Conservation (phyloP, 2,329 filamentous ascomycete genomes). For the Phaeoacremonium minimum region DNA sequence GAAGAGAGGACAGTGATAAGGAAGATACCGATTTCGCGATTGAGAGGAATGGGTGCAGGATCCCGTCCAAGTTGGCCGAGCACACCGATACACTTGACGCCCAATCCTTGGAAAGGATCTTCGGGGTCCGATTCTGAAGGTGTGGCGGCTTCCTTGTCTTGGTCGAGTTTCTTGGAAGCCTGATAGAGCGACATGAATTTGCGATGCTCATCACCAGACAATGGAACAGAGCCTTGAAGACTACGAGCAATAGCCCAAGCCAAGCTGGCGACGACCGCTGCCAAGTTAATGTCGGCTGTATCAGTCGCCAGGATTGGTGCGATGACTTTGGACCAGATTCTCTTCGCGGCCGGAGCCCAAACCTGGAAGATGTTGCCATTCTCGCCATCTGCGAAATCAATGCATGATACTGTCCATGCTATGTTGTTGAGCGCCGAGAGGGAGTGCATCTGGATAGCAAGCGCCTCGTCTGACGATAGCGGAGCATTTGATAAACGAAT, state of each 20-base stretch:
- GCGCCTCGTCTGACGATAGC: conserved; percentile 32
- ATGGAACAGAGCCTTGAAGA: conserved; percentile 42
- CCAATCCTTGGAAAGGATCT: conserved; percentile 58
- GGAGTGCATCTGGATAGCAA: conserved; percentile 46
- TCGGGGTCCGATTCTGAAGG: conserved; percentile 16
- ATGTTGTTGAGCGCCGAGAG: conserved; percentile 63
- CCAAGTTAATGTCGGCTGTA: conserved; percentile 57
- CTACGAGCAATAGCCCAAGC: conserved; percentile 61
- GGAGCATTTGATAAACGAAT: conserved; percentile 39
- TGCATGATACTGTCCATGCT: conserved; percentile 59
- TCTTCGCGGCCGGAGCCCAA: conserved; percentile 50
- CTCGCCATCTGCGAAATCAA: conserved; percentile 52
- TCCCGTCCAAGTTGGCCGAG: conserved; percentile 58
- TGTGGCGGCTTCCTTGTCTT: conserved; percentile 18
- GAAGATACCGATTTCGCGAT: conserved; percentile 61
- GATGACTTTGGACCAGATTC: conserved; percentile 55
- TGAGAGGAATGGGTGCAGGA: conserved; percentile 47
- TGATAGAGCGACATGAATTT: conserved; percentile 64
- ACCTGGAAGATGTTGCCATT: conserved; percentile 46
- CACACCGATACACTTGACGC: conserved; percentile 64
- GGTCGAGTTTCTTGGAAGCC: conserved; percentile 44
- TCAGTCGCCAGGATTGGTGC: conserved; percentile 54
- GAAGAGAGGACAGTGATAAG: conserved; percentile 50
- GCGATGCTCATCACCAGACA: conserved; percentile 49
- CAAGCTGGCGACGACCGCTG: conserved; percentile 59